Base-by-base conservation (phyloP, 805 yeast genomes). In the Saccharomycopsis sp. region DNA sequence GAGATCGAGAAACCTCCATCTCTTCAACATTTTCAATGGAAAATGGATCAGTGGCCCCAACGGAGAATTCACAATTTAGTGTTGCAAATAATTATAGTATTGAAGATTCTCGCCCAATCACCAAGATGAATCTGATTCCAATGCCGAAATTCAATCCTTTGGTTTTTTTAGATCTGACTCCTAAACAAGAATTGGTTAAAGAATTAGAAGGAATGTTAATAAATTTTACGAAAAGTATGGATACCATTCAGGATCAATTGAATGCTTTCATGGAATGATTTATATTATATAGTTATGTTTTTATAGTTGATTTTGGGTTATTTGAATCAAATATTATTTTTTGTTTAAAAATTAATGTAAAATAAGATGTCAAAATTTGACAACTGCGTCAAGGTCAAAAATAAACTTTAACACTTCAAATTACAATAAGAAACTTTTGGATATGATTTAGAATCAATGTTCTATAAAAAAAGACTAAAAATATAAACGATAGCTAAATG, bases 101-200 rank as follows among this genome's bases (percentile, higher is more conserved):
- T 18, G 33, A 44, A 33, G 34, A 13, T 19, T 8, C 14, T 4
- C n/a, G n/a, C n/a, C 8, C 8, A 8, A 29, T 15, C 13, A 15
- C 14, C 8, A n/a, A 29, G 23, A 34, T 10, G 13, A n/a, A n/a
- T n/a, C n/a, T n/a, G n/a, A 35, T 37, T 13, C 46, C 48, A 5
- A 46, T 57, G 33, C 66, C 67, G 5, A 47, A 43, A 17, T 38
- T 64, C 13, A 62, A 64, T 46, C 32, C 58, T 43, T 44, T 51
- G 23, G 52, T 61, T 37, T 47, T 65, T 46, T 47, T 61, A 35
- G 68, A 65, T 45, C 51, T 57, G 28, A 56, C 66, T 5, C 61
- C 66, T 2, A 50, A 54, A 33, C 50, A 50, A 4, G 52, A 51
- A 12, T 53, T 62, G 5, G 47, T 55, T 15, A 49, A 49, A 12